phyloP scores from a whole-genome alignment of 2,329 filamentous ascomycete genomes.

The Colletotrichum viniferum region DNA sequence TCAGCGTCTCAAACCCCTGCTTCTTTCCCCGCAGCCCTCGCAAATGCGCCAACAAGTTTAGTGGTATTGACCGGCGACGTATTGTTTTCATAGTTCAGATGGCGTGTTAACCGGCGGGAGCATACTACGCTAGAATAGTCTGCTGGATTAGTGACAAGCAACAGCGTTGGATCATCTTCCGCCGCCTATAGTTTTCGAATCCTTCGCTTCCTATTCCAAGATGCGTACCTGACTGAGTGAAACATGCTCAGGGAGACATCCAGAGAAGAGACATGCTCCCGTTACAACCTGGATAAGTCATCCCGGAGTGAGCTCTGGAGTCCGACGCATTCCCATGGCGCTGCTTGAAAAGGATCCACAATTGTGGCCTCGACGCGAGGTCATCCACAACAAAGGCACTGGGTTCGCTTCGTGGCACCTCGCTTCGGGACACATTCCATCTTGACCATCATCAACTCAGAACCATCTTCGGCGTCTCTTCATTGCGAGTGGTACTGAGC shows the following conservation, averaged over 20 bases:
- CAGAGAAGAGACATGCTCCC: not conserved
- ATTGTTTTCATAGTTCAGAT: not conserved
- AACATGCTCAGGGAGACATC: not conserved
- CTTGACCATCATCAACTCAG: no score
- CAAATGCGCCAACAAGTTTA: not conserved
- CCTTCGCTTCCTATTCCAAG: not conserved
- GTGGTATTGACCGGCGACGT: not conserved
- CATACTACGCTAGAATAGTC: not conserved
- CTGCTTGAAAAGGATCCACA: not conserved
- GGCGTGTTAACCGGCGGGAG: not conserved
- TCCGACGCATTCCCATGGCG: not conserved
- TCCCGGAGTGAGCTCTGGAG: not conserved
- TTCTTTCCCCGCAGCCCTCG: not conserved
- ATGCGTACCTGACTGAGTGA: rapidly evolving
- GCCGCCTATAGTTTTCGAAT: conserved; percentile 52
- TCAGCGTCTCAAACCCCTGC: not conserved
- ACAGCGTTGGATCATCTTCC: conserved; percentile 55
- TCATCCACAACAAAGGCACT: not conserved
- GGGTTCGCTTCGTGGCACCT: not conserved
- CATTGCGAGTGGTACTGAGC: not conserved
- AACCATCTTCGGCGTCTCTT: not conserved
- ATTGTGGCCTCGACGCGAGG: not conserved
- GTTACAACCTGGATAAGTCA: not conserved
- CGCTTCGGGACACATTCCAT: not conserved
- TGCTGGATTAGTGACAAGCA: conserved; percentile 53